phyloP scores from a whole-genome alignment of 129 eudicot genomes.

The Cynara cardunculus region DNA sequence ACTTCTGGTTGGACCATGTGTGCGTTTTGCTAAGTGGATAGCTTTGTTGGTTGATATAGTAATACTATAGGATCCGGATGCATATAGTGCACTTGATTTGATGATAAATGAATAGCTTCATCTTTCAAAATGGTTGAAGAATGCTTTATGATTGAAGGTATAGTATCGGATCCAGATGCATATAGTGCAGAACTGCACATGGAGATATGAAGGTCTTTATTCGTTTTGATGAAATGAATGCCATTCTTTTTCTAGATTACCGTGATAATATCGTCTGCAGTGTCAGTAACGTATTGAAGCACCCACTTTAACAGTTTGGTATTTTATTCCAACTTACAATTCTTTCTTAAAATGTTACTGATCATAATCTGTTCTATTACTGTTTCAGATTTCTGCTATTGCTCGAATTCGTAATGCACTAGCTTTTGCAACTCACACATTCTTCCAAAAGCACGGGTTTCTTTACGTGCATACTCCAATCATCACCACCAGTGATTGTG shows the following conservation, averaged over 20 bases:
- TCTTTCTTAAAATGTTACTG: not conserved
- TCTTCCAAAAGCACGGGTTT: constrained; percentile 79
- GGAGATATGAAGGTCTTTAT: not conserved
- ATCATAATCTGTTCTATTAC: not conserved
- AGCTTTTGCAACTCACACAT: constrained; percentile 90
- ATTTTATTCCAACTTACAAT: not conserved
- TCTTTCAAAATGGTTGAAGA: not conserved
- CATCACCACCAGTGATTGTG: constrained; percentile 91
- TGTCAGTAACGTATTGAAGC: not conserved
- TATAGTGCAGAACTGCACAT: no score
- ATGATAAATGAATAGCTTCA: not conserved
- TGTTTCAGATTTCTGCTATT: constrained; percentile 67
- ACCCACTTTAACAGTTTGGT: not conserved
- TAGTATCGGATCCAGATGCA: no score
- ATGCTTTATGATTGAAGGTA: not conserved
- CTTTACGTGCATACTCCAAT: constrained; percentile 87
- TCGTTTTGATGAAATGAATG: not conserved
- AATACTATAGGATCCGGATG: not conserved
- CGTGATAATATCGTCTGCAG: no score
- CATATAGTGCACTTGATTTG: not conserved
- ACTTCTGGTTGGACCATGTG: not conserved
- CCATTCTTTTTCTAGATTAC: not conserved
- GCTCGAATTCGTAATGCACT: constrained; percentile 79
- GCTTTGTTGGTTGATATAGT: not conserved
- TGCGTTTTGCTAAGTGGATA: no score